These are phyloP conservation scores for Madurella fahalii DNA, from an alignment of 2,329 filamentous ascomycete genomes.

Conservation along the genomic window DNA sequence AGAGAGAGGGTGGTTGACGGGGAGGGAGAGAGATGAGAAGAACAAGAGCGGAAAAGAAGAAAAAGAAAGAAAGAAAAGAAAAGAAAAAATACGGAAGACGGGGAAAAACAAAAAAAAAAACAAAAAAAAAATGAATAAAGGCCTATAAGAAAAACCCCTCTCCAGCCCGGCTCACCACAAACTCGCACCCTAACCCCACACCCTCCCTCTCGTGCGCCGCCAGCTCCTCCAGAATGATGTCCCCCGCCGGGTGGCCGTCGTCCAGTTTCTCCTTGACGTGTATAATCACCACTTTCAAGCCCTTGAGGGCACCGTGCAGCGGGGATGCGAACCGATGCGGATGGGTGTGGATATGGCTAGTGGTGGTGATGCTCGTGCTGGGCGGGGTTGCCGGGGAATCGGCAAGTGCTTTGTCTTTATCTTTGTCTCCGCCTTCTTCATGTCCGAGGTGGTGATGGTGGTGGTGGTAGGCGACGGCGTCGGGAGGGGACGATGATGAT, in stretches of 20 bases:
- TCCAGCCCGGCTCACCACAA: constrained; percentile 65
- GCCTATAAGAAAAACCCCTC: constrained; percentile 52
- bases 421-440: background rate
- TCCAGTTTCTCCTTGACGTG: constrained; percentile 85
- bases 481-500: background rate
- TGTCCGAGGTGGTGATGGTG: background rate
- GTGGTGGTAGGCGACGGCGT: background rate
- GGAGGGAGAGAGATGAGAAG: no score
- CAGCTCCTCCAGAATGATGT: constrained; percentile 68
- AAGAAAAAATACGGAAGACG: no score
- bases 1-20: no score
- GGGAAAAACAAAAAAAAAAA: background rate
- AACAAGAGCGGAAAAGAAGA: no score
- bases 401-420: background rate
- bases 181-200: constrained; percentile 69
- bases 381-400: background rate
- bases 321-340: constrained; percentile 33
- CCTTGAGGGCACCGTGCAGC: constrained; percentile 46
- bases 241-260: constrained; percentile 62
- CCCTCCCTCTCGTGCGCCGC: constrained; percentile 58
- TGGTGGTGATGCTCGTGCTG: constrained; percentile 1
- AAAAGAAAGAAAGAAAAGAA: no score
- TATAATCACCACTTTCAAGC: constrained; percentile 80
- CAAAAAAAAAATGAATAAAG: constrained; percentile 3
- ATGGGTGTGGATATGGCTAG: constrained; percentile 1